phyloP scores from a whole-genome alignment of 805 yeast genomes.

The Metschnikowia vanudenii region DNA sequence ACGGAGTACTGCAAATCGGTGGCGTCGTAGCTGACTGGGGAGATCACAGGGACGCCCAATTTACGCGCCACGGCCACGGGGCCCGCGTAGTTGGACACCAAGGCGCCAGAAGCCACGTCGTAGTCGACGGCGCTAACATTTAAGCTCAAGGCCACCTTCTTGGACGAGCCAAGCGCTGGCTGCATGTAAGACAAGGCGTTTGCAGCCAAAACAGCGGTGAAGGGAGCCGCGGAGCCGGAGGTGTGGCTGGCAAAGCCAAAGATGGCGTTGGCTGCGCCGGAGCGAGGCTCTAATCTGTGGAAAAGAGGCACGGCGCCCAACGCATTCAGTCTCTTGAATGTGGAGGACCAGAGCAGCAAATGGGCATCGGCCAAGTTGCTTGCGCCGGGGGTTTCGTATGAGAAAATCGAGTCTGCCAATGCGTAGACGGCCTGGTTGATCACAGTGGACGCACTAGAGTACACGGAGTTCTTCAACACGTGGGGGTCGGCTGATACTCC shows the following conservation, averaged over 20 bases:
- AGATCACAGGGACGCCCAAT: constrained; percentile 64
- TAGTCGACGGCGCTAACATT: constrained; percentile 77
- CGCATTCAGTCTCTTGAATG: constrained; percentile 49
- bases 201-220: constrained; percentile 59
- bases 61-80: constrained; percentile 61
- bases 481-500: constrained; percentile 60
- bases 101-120: constrained; percentile 48
- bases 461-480: constrained; percentile 45
- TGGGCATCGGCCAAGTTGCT: constrained; percentile 59
- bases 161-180: constrained; percentile 45
- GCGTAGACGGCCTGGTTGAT: constrained; percentile 55
- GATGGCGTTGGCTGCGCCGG: constrained; percentile 80
- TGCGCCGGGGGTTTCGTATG: constrained; percentile 60
- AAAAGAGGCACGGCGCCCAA: constrained; percentile 59
- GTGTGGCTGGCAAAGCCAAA: constrained; percentile 56
- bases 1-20: constrained; percentile 67
- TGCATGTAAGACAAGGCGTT: constrained; percentile 68
- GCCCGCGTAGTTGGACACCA: constrained; percentile 62
- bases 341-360: constrained; percentile 57
- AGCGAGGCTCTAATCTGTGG: constrained; percentile 65
- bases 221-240: constrained; percentile 22
- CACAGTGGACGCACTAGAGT: constrained; percentile 55
- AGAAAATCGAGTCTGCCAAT: constrained; percentile 54
- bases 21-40: constrained; percentile 54
- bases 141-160: constrained; percentile 58